A percentile compares a stretch with the other conserved stretches of the same genome.
Conservation (phyloP, 2,329 filamentous ascomycete genomes). For the Laburnicola sp. region DNA sequence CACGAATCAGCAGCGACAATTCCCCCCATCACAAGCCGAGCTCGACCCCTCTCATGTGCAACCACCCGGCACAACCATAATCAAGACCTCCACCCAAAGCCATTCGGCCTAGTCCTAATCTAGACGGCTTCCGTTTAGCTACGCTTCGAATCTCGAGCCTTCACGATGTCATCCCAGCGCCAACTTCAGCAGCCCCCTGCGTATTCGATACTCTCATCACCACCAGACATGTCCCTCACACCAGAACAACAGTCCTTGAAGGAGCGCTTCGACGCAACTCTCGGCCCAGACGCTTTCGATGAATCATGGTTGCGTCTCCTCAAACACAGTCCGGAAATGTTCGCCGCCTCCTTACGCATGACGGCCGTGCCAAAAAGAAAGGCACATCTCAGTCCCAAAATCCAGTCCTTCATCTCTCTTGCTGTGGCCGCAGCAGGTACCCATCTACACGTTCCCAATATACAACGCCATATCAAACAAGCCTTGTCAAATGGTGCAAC, state of each 20-base stretch:
- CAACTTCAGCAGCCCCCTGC: constrained; percentile 10
- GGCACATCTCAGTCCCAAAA: constrained; percentile 45
- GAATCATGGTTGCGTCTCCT: constrained; percentile 35
- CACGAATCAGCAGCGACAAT: constrained; percentile 10
- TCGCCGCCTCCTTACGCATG: constrained; percentile 32
- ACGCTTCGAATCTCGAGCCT: background rate
- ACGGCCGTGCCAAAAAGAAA: constrained; percentile 35
- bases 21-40: background rate
- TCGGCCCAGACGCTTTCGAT: constrained; percentile 30
- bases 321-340: constrained; percentile 33
- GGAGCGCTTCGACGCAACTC: constrained; percentile 24
- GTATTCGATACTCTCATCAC: constrained; percentile 10
- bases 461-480: constrained; percentile 46
- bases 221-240: constrained; percentile 24
- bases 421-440: constrained; percentile 51
- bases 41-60: background rate
- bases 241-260: constrained; percentile 28
- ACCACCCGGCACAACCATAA: constrained; percentile 8
- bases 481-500: constrained; percentile 49
- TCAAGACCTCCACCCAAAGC: background rate
- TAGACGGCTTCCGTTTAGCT: constrained; percentile 2
- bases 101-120: constrained; percentile 15
- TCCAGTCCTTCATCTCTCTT: constrained; percentile 50
- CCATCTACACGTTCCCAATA: constrained; percentile 51
- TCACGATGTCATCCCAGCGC: constrained; percentile 2